These are phyloP conservation scores for Cladosporium colombiae DNA, from an alignment of 2,329 filamentous ascomycete species.

Conservation along the genomic window DNA sequence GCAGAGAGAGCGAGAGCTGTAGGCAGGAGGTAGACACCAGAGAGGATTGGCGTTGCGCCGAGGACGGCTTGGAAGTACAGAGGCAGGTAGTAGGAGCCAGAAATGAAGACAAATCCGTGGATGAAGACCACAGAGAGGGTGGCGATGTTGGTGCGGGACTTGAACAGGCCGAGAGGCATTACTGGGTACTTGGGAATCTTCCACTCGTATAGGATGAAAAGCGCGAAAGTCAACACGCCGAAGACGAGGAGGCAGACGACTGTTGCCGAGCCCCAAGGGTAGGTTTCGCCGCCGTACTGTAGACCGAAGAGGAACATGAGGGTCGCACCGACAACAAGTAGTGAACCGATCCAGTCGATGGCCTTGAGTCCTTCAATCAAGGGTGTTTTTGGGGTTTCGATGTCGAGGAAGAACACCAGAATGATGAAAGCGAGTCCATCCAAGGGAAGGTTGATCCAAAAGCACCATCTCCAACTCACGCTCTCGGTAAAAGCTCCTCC, in stretches of 20 bases:
- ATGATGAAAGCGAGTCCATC: slow-evolving; percentile 61
- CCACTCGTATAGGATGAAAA: slow-evolving; percentile 75
- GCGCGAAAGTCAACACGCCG: slow-evolving; percentile 57
- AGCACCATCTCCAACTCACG: slow-evolving; percentile 67
- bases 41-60: slow-evolving; percentile 66
- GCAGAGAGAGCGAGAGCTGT: slow-evolving; percentile 38
- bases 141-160: slow-evolving; percentile 64
- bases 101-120: slow-evolving; percentile 77
- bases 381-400: slow-evolving; percentile 67
- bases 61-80: slow-evolving; percentile 82
- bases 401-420: slow-evolving; percentile 62
- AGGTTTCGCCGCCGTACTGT: slow-evolving; percentile 75
- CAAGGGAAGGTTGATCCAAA: slow-evolving; percentile 65
- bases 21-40: slow-evolving; percentile 61
- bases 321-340: slow-evolving; percentile 72
- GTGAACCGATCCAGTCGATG: slow-evolving; percentile 66
- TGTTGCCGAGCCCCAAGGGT: slow-evolving; percentile 72
- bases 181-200: slow-evolving; percentile 74
- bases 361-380: slow-evolving; percentile 62
- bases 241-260: slow-evolving; percentile 79
- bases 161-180: slow-evolving; percentile 73
- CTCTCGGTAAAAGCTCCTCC: slow-evolving; percentile 67
- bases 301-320: slow-evolving; percentile 85
- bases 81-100: slow-evolving; percentile 76
- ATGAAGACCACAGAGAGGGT: slow-evolving; percentile 67